Evolutionary conservation across 768 basidiomycete genomes (phyloP), one percentile per base, ranked within the genome.

Genomic region (Coprinopsis sp.): DNA sequence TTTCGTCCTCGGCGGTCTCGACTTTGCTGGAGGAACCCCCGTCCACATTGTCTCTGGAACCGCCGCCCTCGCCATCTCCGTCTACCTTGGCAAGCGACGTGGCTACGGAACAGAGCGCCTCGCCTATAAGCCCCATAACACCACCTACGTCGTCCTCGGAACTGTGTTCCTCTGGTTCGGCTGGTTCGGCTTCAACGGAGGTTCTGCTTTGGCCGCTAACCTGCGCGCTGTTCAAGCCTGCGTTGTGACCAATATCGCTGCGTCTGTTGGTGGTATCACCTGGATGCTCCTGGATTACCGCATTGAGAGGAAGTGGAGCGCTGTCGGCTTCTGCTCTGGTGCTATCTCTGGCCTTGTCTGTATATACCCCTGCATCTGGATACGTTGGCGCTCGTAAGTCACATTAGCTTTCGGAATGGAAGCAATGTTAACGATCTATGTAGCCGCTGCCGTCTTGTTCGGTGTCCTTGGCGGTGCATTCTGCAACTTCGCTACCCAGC

Each of bases 231-330:
- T 84, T 13, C 76, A 88, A 62, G 92, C 95, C 3, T 89, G 91
- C 68, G 85, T 94, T 54, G 86, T 92, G 54, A 98, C 95, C 48
- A 98, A 97, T 64, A 67, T 97, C 44, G 88, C 92, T 2, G 95
- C 91, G 1, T 78, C 78, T 40, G 84, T 91, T 14, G 92, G 85
- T 33, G 91, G 90, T 5, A 51, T 94, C 51, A 87, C 87, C 3
- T 95, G 91, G 91, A 92, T 94, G 90, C 65, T 93, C 44, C 89
- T 82, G 89, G 94, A 98, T 72, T 97, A 81, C 65, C 83, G 94
- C 47, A 76, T 96, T 39, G 94, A 96, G 66, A 78, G 78, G 63
- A 95, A 96, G 62, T 96, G 92, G 93, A 84, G 81, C 40, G 86
- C 81, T 1, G 91, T 97, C 51, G 92, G 93, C 6, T 95, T 95